phyloP scores from a whole-genome alignment of 495 filamentous ascomycete species.

The Talaromyces stipitatus region DNA sequence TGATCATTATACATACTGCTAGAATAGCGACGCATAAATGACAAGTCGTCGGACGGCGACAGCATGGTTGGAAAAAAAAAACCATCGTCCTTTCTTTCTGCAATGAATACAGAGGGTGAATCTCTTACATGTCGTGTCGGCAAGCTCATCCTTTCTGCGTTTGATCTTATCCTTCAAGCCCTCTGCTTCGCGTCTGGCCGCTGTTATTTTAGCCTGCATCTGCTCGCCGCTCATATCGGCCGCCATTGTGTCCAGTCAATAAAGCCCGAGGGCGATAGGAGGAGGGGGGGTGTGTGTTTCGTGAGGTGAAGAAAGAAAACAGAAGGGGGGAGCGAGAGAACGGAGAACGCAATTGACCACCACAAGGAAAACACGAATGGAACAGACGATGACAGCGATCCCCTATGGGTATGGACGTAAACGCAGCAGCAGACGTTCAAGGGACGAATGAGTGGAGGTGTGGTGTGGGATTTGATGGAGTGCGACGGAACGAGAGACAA shows the following conservation, averaged over 20 bases:
- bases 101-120: constrained; percentile 3
- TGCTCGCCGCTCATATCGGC: constrained; percentile 63
- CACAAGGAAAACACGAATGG: background rate
- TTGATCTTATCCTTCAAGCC: constrained; percentile 98
- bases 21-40: background rate
- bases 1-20: background rate
- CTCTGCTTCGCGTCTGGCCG: constrained; percentile 95
- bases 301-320: background rate
- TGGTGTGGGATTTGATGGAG: background rate
- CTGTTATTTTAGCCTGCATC: constrained; percentile 85
- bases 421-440: background rate
- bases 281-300: constrained; percentile 8
- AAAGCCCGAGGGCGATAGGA: constrained; percentile 1
- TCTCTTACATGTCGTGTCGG: constrained; percentile 94
- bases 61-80: no score
- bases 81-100: background rate
- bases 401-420: background rate
- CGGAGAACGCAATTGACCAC: background rate
- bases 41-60: background rate
- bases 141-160: constrained; percentile 98
- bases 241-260: constrained; percentile 32
- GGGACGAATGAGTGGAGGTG: background rate
- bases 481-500: background rate
- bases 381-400: background rate
- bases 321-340: constrained; percentile 3